Base-by-base conservation (phyloP, 225 moss, liverwort and hornwort species). In the Lunularia cruciata region DNA sequence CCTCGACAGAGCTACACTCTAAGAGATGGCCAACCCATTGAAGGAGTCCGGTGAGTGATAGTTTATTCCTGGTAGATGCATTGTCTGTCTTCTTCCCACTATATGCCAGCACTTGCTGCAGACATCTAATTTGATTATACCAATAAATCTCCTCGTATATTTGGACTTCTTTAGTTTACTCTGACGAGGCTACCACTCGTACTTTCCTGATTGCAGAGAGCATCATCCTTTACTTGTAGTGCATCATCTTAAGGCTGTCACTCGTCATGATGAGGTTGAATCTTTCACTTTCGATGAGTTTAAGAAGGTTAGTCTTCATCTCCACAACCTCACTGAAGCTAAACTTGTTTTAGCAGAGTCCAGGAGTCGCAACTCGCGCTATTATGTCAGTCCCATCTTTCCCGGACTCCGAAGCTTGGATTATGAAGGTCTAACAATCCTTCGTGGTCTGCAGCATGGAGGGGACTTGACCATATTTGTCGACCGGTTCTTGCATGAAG, bases 401-500 rank as follows among this genome's bases (percentile, higher is more conserved):
- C n/a, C n/a, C n/a, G n/a, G n/a, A 40, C 13, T 28, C 38, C 16
- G 49, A 15, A 64, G 18, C 26, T 64, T 47, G 8, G 7, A 27
- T 43, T 46, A 6, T 3, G 22, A 18, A 45, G 16, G 18, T 64
- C 18, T 16, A 6, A 16, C 49, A 34, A 0, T 33, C 5, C 31
- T 53, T 12, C 5, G 30, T 10, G 46, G 55, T 33, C 18, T 79
- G 74, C 88, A 88, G 84, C 83, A 53, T 11, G 74, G 84, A 31
- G 98, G 98, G 28, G 93, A 91, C 57, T 85, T 93, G 25, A 79
- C 71, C 31, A 98, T 98, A 19, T 72, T 98, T 33, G 91, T 75
- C 20, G 98, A 93, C 73, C 89, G 82, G 37, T 89, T 93, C 62
- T 74, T 98, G 1, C 81, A 93, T 53, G 98, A 98, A 78, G 88